Evolutionary conservation across 2,329 filamentous ascomycete genomes (phyloP).

Genomic region (Calonectria hawksworthii): DNA sequence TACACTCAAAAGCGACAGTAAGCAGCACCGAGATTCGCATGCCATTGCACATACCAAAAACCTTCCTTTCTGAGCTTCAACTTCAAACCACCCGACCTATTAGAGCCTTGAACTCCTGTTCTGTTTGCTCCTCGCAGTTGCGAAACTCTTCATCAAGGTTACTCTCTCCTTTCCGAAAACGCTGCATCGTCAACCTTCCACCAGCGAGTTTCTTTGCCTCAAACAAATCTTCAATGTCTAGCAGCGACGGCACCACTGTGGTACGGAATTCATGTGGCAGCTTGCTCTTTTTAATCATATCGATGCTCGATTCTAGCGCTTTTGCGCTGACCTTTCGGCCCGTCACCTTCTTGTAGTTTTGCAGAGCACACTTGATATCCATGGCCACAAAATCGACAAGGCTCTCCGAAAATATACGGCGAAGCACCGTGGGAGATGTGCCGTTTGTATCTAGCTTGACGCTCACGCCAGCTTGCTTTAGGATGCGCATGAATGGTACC

Average conservation of each 20-base stretch:
- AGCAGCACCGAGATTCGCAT: too few species aligned
- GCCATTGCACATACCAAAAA: too few species aligned
- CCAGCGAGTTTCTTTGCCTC: constrained; percentile 40
- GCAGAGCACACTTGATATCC: constrained; percentile 43
- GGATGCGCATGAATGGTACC: constrained; percentile 32
- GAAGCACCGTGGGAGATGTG: constrained; percentile 14
- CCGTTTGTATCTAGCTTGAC: constrained; percentile 43
- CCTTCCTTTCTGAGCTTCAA: background rate
- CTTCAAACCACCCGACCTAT: constrained; percentile 33
- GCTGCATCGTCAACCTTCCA: constrained; percentile 40
- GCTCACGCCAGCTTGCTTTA: constrained; percentile 27
- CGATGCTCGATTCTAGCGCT: constrained; percentile 33
- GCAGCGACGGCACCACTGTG: constrained; percentile 36
- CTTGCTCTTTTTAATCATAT: constrained; percentile 37
- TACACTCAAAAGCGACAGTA: too few species aligned
- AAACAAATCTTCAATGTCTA: constrained; percentile 42
- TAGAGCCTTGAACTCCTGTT: constrained; percentile 37
- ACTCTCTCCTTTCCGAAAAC: constrained; percentile 32
- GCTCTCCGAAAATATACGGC: constrained; percentile 23
- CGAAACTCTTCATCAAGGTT: constrained; percentile 27
- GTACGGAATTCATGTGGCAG: constrained; percentile 40
- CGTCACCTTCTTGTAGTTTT: constrained; percentile 40
- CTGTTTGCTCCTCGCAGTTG: constrained; percentile 32
- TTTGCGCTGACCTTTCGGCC: constrained; percentile 36
- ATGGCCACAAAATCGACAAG: constrained; percentile 40